phyloP scores from a whole-genome alignment of 495 filamentous ascomycete species.

The Neurospora sublineolata region DNA sequence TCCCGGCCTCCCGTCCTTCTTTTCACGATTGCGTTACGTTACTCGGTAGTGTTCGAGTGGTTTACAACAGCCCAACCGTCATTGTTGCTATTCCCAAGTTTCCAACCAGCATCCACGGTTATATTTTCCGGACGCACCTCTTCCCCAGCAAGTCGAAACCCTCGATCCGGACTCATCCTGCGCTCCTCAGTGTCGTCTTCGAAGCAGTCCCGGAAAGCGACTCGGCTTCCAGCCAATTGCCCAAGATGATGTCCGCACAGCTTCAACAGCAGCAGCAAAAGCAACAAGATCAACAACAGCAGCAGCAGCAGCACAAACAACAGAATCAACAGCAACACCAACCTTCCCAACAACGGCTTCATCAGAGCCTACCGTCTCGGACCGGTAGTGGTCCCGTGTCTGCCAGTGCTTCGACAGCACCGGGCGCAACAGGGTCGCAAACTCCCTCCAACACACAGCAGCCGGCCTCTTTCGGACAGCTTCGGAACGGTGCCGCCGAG shows the following conservation, averaged over 20 bases:
- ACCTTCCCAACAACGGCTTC: constrained; percentile 3
- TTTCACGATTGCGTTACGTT: background rate
- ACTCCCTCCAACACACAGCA: background rate
- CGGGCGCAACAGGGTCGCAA: background rate
- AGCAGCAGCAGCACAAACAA: background rate
- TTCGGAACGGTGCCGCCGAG: constrained; percentile 60
- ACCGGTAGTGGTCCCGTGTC: background rate
- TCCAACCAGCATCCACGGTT: background rate
- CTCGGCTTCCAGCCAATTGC: background rate
- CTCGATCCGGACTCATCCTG: background rate
- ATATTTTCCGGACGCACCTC: background rate
- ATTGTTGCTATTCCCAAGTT: background rate
- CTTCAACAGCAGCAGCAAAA: constrained; percentile 5
- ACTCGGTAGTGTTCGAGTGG: background rate
- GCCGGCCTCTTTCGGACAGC: constrained; percentile 6
- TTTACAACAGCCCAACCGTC: background rate
- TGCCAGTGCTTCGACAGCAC: background rate
- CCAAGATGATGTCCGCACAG: constrained; percentile 6
- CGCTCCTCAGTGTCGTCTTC: background rate
- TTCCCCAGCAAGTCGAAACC: background rate
- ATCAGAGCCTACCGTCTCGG: background rate
- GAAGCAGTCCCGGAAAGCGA: background rate
- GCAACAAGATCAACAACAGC: background rate
- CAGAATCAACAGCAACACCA: constrained; percentile 7
- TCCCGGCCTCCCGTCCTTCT: background rate